These are phyloP conservation scores for Takakia lepidozioides DNA, from an alignment of 225 moss, liverwort and hornwort genomes.

Conservation along the genomic window DNA sequence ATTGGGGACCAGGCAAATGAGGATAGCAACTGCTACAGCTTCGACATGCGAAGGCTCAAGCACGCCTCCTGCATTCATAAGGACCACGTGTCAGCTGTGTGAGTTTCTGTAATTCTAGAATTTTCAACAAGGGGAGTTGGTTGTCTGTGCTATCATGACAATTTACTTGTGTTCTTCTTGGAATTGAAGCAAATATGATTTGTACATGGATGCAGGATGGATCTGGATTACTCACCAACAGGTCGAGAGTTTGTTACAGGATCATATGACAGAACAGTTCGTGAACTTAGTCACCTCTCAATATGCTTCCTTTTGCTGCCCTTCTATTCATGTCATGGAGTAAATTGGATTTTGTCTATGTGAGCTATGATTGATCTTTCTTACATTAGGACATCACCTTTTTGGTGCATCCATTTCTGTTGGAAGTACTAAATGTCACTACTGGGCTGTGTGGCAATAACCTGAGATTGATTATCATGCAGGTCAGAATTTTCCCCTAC, in stretches of 20 bases:
- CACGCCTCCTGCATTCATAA: constrained; percentile 86
- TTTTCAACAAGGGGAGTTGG: too few species aligned
- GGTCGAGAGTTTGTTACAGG: constrained; percentile 98
- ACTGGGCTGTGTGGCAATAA: too few species aligned
- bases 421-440: too few species aligned
- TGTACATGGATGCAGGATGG: constrained; percentile 49
- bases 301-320: not conserved
- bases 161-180: not conserved
- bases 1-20: constrained; percentile 75
- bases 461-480: too few species aligned
- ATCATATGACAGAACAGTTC: constrained; percentile 95
- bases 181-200: too few species aligned
- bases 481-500: constrained; percentile 83
- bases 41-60: constrained; percentile 84
- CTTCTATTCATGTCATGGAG: not conserved
- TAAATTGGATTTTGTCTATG: not conserved
- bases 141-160: not conserved
- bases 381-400: too few species aligned
- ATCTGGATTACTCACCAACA: constrained; percentile 83
- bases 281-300: constrained; percentile 7
- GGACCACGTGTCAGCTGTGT: constrained; percentile 99
- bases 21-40: constrained; percentile 91
- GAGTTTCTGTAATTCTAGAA: constrained; percentile 21
- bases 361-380: not conserved
- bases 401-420: too few species aligned